A percentile compares a stretch with the other conserved stretches of the same genome.
phyloP scores from a whole-genome alignment of 768 basidiomycete genomes.

The Psilocybe cubensis region DNA sequence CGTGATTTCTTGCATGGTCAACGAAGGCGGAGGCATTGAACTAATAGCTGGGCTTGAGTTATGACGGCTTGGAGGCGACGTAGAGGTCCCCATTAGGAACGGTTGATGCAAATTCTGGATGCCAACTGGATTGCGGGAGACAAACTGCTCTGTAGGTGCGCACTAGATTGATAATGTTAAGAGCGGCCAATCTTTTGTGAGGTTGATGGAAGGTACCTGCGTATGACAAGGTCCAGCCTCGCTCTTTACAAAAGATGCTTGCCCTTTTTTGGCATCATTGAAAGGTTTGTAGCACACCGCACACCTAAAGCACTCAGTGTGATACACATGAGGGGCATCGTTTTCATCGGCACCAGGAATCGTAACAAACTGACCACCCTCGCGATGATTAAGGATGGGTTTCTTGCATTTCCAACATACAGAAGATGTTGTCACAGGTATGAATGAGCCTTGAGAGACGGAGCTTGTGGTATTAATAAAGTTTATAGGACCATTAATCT shows the following conservation, averaged over 20 bases:
- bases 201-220: constrained; percentile 39
- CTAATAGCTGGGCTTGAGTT: constrained; percentile 16
- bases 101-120: constrained; percentile 24
- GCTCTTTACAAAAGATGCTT: constrained; percentile 72
- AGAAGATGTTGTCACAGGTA: constrained; percentile 39
- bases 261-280: constrained; percentile 60
- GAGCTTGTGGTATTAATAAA: not conserved
- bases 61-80: constrained; percentile 4
- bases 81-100: constrained; percentile 5
- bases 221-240: constrained; percentile 71
- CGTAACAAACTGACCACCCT: constrained; percentile 71
- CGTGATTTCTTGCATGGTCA: constrained; percentile 26
- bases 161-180: constrained; percentile 39
- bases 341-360: constrained; percentile 59
- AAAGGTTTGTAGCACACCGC: constrained; percentile 66
- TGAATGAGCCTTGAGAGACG: constrained; percentile 5
- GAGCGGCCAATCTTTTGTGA: not conserved
- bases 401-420: constrained; percentile 64
- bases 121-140: constrained; percentile 33
- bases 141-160: constrained; percentile 45
- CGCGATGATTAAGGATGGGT: constrained; percentile 57
- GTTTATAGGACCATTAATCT: not conserved
- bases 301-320: constrained; percentile 79
- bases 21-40: constrained; percentile 17
- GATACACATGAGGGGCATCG: constrained; percentile 62